Conservation (phyloP, 108 stramenopile genomes). For the Skeletonema grethae region DNA sequence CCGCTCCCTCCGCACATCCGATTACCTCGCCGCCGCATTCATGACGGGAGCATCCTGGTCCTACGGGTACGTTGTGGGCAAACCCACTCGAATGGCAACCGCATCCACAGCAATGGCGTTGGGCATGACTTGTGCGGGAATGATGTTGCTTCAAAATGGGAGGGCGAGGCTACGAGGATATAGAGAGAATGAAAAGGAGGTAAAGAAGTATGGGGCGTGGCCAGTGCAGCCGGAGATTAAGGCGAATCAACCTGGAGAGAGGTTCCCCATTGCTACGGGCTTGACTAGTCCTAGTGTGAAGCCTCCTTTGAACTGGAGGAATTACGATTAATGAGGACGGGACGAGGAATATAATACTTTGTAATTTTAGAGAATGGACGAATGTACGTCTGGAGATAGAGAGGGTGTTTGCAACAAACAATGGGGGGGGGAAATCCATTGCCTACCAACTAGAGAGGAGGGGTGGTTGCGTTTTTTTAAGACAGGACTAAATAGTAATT, state of each 20-base stretch:
- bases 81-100: slow-evolving; percentile 74
- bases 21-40: slow-evolving; percentile 55
- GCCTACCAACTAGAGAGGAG: neutral
- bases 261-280: slow-evolving; percentile 45
- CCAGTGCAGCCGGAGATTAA: slow-evolving; percentile 43
- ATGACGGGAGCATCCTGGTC: slow-evolving; percentile 68
- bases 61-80: slow-evolving; percentile 81
- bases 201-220: slow-evolving; percentile 62
- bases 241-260: slow-evolving; percentile 13
- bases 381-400: neutral
- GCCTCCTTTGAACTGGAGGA: slow-evolving; percentile 50
- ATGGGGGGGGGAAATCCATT: neutral
- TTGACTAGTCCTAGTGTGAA: slow-evolving; percentile 24
- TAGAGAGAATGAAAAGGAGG: slow-evolving; percentile 76
- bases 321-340: slow-evolving; percentile 24
- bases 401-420: neutral
- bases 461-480: too few relatives aligned
- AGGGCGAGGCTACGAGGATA: slow-evolving; percentile 74
- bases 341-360: neutral
- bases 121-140: slow-evolving; percentile 77
- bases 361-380: slow-evolving; percentile 7
- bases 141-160: slow-evolving; percentile 71
- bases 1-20: slow-evolving; percentile 61
- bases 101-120: slow-evolving; percentile 74
- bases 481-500: slow-evolving; percentile 1